Conservation (phyloP, 1,284 basidiomycete species). For the Tausonia pullulans region DNA sequence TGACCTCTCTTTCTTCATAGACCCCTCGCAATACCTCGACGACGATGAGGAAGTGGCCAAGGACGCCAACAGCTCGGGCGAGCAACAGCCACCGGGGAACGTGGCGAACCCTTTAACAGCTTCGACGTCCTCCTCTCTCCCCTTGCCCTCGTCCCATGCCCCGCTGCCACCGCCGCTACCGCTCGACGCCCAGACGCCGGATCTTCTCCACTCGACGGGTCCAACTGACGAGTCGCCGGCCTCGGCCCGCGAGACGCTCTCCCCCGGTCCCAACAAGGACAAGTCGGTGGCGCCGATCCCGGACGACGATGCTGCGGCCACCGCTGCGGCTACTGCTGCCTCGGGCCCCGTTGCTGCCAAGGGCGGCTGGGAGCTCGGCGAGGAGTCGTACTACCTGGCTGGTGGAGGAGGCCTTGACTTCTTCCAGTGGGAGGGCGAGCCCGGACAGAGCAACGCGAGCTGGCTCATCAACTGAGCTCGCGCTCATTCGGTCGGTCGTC, state of each 20-base stretch:
- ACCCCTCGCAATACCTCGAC: conserved; percentile 10
- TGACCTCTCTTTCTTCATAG: conserved; percentile 17
- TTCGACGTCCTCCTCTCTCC: no score
- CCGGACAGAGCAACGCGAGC: no score
- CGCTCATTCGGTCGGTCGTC: no score
- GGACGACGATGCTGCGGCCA: neutral
- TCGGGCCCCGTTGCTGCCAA: neutral
- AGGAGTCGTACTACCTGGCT: conserved; percentile 8
- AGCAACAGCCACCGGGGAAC: no score
- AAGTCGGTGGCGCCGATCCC: neutral
- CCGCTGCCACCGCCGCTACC: neutral
- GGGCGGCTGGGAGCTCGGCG: conserved; percentile 1
- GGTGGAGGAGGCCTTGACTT: neutral
- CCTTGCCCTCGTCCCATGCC: no score
- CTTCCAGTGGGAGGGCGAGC: neutral
- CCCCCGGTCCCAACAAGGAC: conserved; percentile 2
- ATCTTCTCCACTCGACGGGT: conserved; percentile 7
- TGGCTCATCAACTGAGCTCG: no score
- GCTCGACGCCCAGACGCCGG: conserved; percentile 11
- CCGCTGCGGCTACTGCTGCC: neutral
- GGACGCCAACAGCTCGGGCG: no score
- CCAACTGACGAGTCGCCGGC: conserved; percentile 14
- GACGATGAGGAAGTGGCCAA: neutral
- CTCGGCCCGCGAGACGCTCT: conserved; percentile 8
- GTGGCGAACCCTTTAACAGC: no score